Base-by-base conservation (phyloP, 108 stramenopile genomes). In the Nannochloropsis gaditana region DNA sequence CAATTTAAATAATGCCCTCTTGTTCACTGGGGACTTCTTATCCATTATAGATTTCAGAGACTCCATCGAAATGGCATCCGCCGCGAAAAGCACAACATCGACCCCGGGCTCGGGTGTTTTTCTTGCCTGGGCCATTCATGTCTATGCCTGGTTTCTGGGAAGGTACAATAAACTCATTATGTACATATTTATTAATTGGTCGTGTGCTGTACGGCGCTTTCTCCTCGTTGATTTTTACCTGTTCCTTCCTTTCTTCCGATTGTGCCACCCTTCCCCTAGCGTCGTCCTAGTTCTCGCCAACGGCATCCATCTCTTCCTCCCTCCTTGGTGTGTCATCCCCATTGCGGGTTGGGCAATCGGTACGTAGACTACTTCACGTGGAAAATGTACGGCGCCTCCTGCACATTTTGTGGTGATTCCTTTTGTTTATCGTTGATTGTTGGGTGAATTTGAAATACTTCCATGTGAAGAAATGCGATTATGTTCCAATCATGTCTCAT, bases 61-160 rank as follows among this genome's bases (percentile, higher is more conserved):
- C 31, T 31, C 31, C 31, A 31, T 31, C 31, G 31, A 31, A 73
- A 73, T 73, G 59, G 59, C 59, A n/a, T 73, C 59, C 59, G 2
- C 59, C 59, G 59, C 59, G 19, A 73, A 73, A n/a, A 73, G 19
- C 15, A 73, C 59, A 15, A n/a, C n/a, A 15, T 73, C 59, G 15
- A 73, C 59, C 59, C 59, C 59, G 59, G 59, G 59, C 59, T 73
- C 59, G 19, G n/a, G n/a, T n/a, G 59, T 73, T n/a, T 73, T 73
- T n/a, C 59, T 73, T 73, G 59, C 59, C 59, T 73, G 15, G 15
- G 59, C 59, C 59, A 73, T 73, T n/a, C 59, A 73, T n/a, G 15
- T 73, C 1, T 73, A 73, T 73, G 59, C 59, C 59, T 73, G 59
- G 59, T 73, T 73, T 2, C 59, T 73, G 19, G 59, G 59, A 15